phyloP scores from a whole-genome alignment of 148 eudicot genomes.

The Rhododendron henanense region DNA sequence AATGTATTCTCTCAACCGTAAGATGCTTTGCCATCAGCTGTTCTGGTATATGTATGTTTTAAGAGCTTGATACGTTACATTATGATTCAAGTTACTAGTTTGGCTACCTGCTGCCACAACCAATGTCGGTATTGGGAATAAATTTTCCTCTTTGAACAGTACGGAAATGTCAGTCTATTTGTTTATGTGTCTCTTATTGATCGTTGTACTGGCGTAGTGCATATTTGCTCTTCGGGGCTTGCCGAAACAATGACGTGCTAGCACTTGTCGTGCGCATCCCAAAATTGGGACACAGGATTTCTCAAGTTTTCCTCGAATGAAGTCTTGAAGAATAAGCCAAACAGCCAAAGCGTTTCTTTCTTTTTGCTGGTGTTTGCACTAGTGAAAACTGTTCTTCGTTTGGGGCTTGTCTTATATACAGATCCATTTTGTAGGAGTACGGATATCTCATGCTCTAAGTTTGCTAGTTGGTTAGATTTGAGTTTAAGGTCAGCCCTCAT shows the following conservation, averaged over 20 bases:
- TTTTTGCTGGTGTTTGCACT: neutral
- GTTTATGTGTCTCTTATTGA: neutral
- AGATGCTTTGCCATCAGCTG: neutral
- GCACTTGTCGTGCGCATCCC: neutral
- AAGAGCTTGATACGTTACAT: neutral
- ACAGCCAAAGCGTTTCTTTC: neutral
- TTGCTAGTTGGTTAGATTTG: neutral
- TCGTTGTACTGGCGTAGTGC: neutral
- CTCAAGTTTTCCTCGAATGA: neutral
- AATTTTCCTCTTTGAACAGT: neutral
- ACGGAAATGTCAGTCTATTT: neutral
- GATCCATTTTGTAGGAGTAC: too few species aligned
- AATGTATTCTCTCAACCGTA: neutral
- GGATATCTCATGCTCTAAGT: too few species aligned
- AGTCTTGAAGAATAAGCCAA: neutral
- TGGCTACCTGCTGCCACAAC: neutral
- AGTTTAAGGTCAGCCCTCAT: too few species aligned
- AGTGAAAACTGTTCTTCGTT: neutral
- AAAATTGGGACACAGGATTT: neutral
- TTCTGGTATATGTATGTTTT: neutral
- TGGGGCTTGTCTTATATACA: too few species aligned
- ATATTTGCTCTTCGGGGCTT: neutral
- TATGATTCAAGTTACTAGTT: neutral
- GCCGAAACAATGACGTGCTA: neutral
- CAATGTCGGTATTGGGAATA: neutral